Evolutionary conservation across 495 filamentous ascomycete species (phyloP).

Genomic region (Cenococcum geophilum): DNA sequence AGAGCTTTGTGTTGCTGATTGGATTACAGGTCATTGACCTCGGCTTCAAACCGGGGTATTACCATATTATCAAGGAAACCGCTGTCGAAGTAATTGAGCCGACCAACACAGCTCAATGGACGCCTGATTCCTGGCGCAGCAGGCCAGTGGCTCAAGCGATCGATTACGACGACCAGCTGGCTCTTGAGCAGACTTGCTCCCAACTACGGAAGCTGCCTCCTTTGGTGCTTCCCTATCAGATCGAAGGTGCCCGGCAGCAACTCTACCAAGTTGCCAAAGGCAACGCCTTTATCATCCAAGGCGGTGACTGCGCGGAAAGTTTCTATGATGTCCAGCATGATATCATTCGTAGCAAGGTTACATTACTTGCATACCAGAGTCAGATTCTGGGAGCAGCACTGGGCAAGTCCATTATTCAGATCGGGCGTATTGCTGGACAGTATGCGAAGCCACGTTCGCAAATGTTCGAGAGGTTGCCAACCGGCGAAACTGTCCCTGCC

Average conservation of each 20-base stretch:
- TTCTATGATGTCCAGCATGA: neutral
- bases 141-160: conserved; percentile 1
- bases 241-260: conserved; percentile 3
- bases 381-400: conserved; percentile 6
- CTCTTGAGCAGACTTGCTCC: neutral
- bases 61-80: neutral
- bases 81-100: neutral
- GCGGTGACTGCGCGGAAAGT: conserved; percentile 1
- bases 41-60: neutral
- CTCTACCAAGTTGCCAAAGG: neutral
- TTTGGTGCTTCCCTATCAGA: neutral
- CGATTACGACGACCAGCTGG: neutral
- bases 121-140: neutral
- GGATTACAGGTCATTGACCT: neutral
- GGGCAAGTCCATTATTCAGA: neutral
- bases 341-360: conserved; percentile 11
- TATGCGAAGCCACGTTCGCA: conserved; percentile 18
- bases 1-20: neutral
- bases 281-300: neutral
- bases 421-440: conserved; percentile 20
- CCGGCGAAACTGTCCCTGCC: conserved; percentile 4
- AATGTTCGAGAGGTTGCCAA: conserved; percentile 3
- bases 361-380: conserved; percentile 10
- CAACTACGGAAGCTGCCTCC: neutral
- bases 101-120: neutral